These are phyloP conservation scores for Xylariaceae sp. DNA, from an alignment of 2,329 filamentous ascomycete genomes.

Conservation along the genomic window DNA sequence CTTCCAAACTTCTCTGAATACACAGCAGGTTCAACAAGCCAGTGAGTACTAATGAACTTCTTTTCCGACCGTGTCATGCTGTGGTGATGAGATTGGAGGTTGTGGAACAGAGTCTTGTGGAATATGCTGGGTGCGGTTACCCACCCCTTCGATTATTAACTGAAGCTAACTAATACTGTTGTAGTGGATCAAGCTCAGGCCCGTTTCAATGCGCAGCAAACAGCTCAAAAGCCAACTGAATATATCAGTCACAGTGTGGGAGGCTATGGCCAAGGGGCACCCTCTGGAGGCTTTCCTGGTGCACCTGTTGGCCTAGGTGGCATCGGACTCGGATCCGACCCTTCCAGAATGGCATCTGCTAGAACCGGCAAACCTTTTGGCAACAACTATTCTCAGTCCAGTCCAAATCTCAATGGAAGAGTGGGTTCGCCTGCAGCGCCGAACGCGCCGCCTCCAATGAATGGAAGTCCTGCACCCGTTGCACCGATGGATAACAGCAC, in stretches of 20 bases:
- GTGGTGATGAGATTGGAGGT: no score
- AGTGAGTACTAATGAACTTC: conserved; percentile 15
- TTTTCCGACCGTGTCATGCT: no score
- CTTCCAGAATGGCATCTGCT: conserved; percentile 22
- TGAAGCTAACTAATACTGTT: conserved; percentile 11
- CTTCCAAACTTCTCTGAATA: conserved; percentile 32
- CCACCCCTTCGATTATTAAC: neutral
- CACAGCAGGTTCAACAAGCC: conserved; percentile 32
- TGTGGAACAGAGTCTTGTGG: no score
- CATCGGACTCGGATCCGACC: conserved; percentile 29
- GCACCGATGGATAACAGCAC: no score
- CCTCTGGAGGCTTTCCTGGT: conserved; percentile 23
- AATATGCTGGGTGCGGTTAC: neutral
- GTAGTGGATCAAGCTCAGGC: conserved; percentile 32
- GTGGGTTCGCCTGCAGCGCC: conserved; percentile 19
- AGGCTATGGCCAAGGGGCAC: conserved; percentile 16
- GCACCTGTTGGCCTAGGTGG: conserved; percentile 32
- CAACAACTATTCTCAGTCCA: conserved; percentile 23
- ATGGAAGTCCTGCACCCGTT: no score
- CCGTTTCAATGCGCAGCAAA: conserved; percentile 30
- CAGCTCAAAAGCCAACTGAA: conserved; percentile 28
- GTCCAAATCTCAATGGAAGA: conserved; percentile 27
- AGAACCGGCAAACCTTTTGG: conserved; percentile 24
- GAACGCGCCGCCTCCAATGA: conserved; percentile 10
- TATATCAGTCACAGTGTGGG: conserved; percentile 23